Percentiles rank a stretch among this genome's conserved stretches.
These are phyloP conservation scores for Claviceps pusilla DNA, from an alignment of 2,329 filamentous ascomycete genomes.

Conservation along the genomic window DNA sequence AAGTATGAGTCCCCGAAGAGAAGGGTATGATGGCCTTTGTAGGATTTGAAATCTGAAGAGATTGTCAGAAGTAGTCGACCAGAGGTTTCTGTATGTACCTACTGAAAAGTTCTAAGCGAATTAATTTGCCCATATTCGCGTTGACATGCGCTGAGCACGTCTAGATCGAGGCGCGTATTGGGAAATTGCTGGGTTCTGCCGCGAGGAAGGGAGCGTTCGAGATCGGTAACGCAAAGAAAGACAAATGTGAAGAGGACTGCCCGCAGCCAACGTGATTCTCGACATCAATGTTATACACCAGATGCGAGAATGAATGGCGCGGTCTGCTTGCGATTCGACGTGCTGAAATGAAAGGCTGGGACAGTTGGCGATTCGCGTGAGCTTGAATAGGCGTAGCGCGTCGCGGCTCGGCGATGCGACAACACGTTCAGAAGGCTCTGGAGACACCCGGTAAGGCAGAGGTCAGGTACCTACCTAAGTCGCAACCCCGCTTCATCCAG, in stretches of 20 bases:
- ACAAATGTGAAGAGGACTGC: not conserved
- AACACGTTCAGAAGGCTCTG: not conserved
- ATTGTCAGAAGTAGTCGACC: conserved; percentile 4
- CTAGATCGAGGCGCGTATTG: not conserved
- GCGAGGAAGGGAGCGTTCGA: not conserved
- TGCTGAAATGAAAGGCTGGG: not conserved
- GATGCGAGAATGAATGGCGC: not conserved
- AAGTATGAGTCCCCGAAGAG: conserved; percentile 97
- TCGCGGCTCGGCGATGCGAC: not conserved
- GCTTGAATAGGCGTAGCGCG: not conserved
- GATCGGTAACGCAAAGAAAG: not conserved
- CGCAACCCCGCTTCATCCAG: not conserved
- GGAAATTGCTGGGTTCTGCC: not conserved
- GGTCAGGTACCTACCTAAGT: not conserved
- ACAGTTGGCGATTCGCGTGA: not conserved
- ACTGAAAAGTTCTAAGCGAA: conserved; percentile 90
- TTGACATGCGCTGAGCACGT: not conserved
- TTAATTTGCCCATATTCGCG: conserved; percentile 80
- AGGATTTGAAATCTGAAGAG: conserved; percentile 85
- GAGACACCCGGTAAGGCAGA: not conserved
- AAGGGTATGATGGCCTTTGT: conserved; percentile 88
- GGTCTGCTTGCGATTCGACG: not conserved
- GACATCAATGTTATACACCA: not conserved
- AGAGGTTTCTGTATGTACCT: conserved; percentile 19
- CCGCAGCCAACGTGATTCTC: not conserved